Evolutionary conservation across 139 green algal genomes (phyloP), one percentile per base, ranked within the genome.

Genomic region (Microglena sp.): DNA sequence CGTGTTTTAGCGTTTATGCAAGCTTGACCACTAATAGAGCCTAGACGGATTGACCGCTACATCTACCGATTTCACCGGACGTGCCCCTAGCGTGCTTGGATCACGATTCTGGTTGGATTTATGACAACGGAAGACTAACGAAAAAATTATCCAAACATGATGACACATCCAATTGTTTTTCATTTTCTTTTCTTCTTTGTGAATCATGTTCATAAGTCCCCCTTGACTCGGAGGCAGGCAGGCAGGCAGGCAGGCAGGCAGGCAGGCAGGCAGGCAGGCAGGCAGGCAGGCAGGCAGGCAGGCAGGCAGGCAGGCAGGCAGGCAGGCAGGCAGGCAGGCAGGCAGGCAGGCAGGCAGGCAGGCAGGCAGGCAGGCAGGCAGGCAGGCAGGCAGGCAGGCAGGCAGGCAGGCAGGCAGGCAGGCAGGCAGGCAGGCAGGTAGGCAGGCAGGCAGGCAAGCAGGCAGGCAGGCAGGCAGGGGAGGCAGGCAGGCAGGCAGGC

Each of bases 391-490:
- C 57, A 64, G 30, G 50, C 50, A 59, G 18, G 50, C 50, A 59
- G 50, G 50, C 50, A 59, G 50, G 50, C 50, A 59, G 50, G 50
- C 30, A 64, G 8, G 7, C 30, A 29, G 3, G 7, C 31, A 46
- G 30, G 4, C 29, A 50, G 30, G 50, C 50, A 59, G 50, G 50
- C 50, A 59, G 8, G 7, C 30, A 29, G 3, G 7, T n/a, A 46
- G 30, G 4, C 29, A 50, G 30, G 50, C 50, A 59, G 50, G 50
- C 50, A 59, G 30, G 50, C 50, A 59, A n/a, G 50, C 50, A 59
- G 50, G 50, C 29, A 50, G 30, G 50, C 50, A 59, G 50, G 50
- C 50, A 59, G 50, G 50, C 30, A 64, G 8, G 3, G 7, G 22
- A 46, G 30, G 4, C 29, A 50, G 30, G 50, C 50, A 59, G 50